Evolutionary conservation across 164 flowering plant species (phyloP).

Genomic region (Vitis rotundifolia): DNA sequence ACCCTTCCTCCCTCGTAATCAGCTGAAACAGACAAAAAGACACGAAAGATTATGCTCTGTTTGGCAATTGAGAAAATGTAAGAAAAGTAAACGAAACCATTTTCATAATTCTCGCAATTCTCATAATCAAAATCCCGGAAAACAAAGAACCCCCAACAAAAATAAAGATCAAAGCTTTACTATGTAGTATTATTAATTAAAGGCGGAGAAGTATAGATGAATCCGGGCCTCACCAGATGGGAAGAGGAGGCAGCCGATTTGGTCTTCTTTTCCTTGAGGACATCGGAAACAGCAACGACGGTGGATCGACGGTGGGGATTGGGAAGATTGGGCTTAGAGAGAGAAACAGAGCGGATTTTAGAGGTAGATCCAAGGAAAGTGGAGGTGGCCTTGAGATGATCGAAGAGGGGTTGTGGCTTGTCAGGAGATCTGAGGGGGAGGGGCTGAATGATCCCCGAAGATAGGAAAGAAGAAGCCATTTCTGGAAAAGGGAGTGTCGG

Average conservation of each 20-base stretch:
- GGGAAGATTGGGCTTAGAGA: slow-evolving; percentile 2
- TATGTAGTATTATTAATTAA: no score
- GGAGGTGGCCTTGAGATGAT: slow-evolving; percentile 22
- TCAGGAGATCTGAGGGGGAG: slow-evolving; percentile 38
- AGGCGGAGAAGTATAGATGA: no score
- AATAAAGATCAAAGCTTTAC: background rate
- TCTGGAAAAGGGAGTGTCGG: background rate
- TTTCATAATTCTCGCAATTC: no score
- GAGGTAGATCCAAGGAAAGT: slow-evolving; percentile 42
- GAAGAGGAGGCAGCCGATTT: slow-evolving; percentile 33
- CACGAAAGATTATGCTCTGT: background rate
- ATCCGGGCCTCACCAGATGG: slow-evolving; percentile 40
- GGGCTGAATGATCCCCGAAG: slow-evolving; percentile 31
- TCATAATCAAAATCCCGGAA: no score
- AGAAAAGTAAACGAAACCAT: background rate
- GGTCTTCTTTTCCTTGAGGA: slow-evolving; percentile 64
- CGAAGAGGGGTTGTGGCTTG: slow-evolving; percentile 15
- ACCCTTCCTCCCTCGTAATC: slow-evolving; percentile 76
- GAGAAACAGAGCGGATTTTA: slow-evolving; percentile 24
- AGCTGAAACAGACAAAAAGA: slow-evolving; percentile 39
- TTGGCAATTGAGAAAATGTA: background rate
- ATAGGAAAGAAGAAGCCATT: slow-evolving; percentile 37
- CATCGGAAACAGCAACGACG: slow-evolving; percentile 59
- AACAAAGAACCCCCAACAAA: background rate
- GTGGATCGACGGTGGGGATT: slow-evolving; percentile 30